Conservation (phyloP, 331 rosid genomes). For the Quercus lobata region DNA sequence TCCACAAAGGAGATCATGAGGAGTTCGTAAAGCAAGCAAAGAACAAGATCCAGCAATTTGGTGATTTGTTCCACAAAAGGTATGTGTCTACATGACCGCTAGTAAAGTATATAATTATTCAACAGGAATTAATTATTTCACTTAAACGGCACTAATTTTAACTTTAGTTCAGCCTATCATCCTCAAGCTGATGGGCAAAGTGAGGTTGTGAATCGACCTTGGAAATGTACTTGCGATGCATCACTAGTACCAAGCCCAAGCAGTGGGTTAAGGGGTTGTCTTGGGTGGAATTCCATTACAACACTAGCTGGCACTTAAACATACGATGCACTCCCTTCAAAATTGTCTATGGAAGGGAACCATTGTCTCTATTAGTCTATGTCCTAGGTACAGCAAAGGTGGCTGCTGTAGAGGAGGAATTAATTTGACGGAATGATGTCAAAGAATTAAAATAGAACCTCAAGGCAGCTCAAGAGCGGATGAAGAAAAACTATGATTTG, state of each 20-base stretch:
- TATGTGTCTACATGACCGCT: too few relatives aligned
- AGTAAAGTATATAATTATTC: too few relatives aligned
- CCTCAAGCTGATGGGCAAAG: background rate
- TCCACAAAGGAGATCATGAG: too few relatives aligned
- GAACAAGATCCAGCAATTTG: too few relatives aligned
- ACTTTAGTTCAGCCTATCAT: background rate
- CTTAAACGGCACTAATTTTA: background rate
- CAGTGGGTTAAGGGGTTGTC: background rate
- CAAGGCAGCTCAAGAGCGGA: too few relatives aligned
- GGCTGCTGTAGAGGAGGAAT: background rate
- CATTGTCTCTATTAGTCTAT: background rate
- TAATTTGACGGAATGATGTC: background rate
- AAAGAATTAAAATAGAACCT: too few relatives aligned
- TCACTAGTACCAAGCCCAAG: background rate
- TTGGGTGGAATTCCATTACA: background rate
- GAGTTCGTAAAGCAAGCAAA: too few relatives aligned
- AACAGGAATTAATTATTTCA: background rate
- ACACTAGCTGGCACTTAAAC: background rate
- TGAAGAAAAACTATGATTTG: too few relatives aligned
- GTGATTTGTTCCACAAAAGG: too few relatives aligned
- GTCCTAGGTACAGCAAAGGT: background rate
- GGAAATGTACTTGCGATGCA: background rate
- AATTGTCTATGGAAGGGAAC: background rate
- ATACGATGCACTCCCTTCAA: background rate
- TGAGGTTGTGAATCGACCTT: background rate